These are phyloP conservation scores for Rhizopogon rudus DNA, from an alignment of 768 basidiomycete genomes.

Conservation along the genomic window DNA sequence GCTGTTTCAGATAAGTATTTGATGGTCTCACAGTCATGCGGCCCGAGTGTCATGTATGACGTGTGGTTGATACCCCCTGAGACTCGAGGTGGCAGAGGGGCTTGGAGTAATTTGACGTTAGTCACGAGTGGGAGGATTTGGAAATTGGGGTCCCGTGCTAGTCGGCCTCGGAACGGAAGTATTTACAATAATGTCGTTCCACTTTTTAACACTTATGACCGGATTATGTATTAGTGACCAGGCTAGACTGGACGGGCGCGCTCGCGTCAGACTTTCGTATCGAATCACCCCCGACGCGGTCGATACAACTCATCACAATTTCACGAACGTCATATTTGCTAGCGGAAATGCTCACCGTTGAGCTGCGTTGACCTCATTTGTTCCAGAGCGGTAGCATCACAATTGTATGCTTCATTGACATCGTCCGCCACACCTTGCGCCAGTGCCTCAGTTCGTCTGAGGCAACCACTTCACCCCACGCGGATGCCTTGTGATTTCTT, in stretches of 20 bases:
- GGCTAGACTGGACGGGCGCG: neutral
- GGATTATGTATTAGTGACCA: too few species aligned
- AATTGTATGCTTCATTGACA: neutral
- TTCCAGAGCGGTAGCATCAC: neutral
- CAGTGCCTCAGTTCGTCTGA: neutral
- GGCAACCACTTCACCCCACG: neutral
- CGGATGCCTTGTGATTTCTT: slow-evolving; percentile 2
- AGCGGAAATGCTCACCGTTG: neutral
- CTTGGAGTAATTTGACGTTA: too few species aligned
- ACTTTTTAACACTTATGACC: neutral
- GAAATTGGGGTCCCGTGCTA: too few species aligned
- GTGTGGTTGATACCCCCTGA: too few species aligned
- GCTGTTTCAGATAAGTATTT: too few species aligned
- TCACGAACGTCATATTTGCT: neutral
- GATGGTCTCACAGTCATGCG: too few species aligned
- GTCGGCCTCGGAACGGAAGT: neutral
- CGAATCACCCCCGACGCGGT: neutral
- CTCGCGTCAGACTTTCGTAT: too few species aligned
- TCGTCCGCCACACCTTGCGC: neutral
- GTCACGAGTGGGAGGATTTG: too few species aligned
- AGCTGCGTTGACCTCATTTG: neutral
- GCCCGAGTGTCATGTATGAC: too few species aligned
- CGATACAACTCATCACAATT: neutral
- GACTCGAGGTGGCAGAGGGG: too few species aligned
- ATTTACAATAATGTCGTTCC: slow-evolving; percentile 1